Evolutionary conservation across 1,139 yeast genomes (phyloP), one percentile per base, ranked within the genome.

Genomic region (Zygosaccharomyces sapae): DNA sequence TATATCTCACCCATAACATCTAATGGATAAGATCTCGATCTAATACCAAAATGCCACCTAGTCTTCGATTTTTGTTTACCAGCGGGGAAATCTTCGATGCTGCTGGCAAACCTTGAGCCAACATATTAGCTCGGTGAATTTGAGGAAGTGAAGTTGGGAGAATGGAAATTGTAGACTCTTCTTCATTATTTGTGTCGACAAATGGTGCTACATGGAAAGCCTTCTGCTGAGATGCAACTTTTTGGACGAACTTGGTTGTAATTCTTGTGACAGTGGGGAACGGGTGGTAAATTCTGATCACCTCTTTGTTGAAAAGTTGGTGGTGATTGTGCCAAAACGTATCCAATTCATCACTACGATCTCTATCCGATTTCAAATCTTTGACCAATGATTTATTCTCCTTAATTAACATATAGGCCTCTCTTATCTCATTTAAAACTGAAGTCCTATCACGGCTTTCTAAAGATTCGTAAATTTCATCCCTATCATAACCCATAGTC

Each of bases 1-100:
- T 94, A 92, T 35, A 92, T 90, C 65, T 94, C 99, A 27, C 97
- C 97, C 98, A 92, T 92, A 6, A 92, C 98, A 66, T 92, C 99
- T 56, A 92, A 74, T 33, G 99, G 98, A 64, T 92, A 92, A 1
- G 97, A 88, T 60, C 97, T 77, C 6, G 97, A 88, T 62, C 99
- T 76, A 52, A 92, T 92, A 52, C 99, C 99, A 65, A 94, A 94
- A 72, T 92, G 98, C 99, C 99, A 92, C 69, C 96, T 81, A 6
- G 96, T 88, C 67, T 88, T 92, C 57, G 92, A 86, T 87, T 88
- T 65, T 89, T 89, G 36, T 85, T 76, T 8, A 86, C 76, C 18
- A 85, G 79, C 1, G 96, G 95, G 47, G 80, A 80, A 41, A 86
- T 79, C 56, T 83, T 80, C 46, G 80, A 69, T 4, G 76, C 73